phyloP scores from a whole-genome alignment of 192 early-diverging fungal genomes.

The Spinellus fusiger region DNA sequence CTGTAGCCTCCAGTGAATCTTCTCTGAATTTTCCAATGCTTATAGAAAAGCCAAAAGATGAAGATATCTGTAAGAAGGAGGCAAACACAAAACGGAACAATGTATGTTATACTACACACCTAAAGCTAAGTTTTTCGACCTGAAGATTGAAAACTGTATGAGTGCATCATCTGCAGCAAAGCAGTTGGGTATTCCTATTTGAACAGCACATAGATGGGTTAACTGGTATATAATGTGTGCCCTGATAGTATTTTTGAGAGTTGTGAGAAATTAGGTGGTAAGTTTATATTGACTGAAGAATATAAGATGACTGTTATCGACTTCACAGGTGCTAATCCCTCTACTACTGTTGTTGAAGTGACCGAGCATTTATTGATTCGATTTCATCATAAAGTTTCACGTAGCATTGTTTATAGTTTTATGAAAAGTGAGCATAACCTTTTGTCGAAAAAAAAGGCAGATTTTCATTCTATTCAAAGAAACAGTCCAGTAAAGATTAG shows the following conservation, averaged over 20 bases:
- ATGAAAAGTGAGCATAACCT: slow-evolving; percentile 8
- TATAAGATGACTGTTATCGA: neutral
- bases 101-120: slow-evolving; percentile 4
- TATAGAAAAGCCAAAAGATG: slow-evolving; percentile 2
- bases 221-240: slow-evolving; percentile 1
- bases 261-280: neutral
- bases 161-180: slow-evolving; percentile 7
- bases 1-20: neutral
- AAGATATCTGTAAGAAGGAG: slow-evolving; percentile 6
- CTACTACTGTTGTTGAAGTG: slow-evolving; percentile 17
- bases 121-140: slow-evolving; percentile 11
- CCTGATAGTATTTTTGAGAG: slow-evolving; percentile 13
- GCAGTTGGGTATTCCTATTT: slow-evolving; percentile 7
- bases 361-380: slow-evolving; percentile 10
- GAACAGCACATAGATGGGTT: slow-evolving; percentile 6
- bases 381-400: slow-evolving; percentile 12
- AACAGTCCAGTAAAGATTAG: slow-evolving; percentile 11
- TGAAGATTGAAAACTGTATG: slow-evolving; percentile 15
- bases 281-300: slow-evolving; percentile 8
- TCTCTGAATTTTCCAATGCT: slow-evolving; percentile 1
- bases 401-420: slow-evolving; percentile 8
- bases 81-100: slow-evolving; percentile 1
- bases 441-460: slow-evolving; percentile 4
- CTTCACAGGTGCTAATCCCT: slow-evolving; percentile 9
- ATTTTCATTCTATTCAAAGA: slow-evolving; percentile 4